phyloP scores from a whole-genome alignment of 1,139 yeast genomes.

The Williopsis jadinii region DNA sequence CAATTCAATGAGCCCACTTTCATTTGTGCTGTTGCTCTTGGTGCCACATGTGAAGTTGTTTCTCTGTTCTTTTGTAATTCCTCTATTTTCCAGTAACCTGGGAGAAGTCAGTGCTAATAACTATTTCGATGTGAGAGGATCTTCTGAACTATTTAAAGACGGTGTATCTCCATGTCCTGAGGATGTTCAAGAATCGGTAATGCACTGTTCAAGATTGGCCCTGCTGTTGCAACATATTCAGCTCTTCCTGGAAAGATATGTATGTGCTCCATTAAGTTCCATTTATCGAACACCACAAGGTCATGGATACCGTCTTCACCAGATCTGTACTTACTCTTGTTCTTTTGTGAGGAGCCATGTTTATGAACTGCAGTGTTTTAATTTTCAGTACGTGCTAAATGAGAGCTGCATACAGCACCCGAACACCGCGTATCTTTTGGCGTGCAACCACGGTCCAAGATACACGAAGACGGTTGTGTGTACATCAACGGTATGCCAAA shows the following conservation, averaged over 20 bases:
- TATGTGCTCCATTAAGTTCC: too few relatives aligned
- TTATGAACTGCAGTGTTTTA: too few relatives aligned
- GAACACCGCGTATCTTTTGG: too few relatives aligned
- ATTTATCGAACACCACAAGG: too few relatives aligned
- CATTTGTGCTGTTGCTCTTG: constrained; percentile 19
- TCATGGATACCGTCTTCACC: too few relatives aligned
- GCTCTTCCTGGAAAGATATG: constrained; percentile 6
- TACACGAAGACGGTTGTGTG: too few relatives aligned
- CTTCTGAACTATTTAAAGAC: constrained; percentile 5
- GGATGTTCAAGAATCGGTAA: background rate
- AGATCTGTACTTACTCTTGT: too few relatives aligned
- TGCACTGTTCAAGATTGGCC: constrained; percentile 1
- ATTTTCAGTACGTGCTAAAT: too few relatives aligned
- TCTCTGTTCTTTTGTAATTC: constrained; percentile 13
- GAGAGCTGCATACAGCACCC: too few relatives aligned
- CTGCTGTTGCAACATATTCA: background rate
- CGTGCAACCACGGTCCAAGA: too few relatives aligned
- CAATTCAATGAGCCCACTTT: constrained; percentile 15
- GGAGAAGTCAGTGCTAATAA: background rate
- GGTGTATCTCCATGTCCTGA: constrained; percentile 1
- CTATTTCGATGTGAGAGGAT: constrained; percentile 6
- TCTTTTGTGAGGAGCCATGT: too few relatives aligned
- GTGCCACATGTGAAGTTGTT: constrained; percentile 17
- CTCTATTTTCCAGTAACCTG: background rate
- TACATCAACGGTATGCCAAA: too few relatives aligned